Evolutionary conservation across 768 basidiomycete species (phyloP).

Genomic region (Glaciozyma martinii): DNA sequence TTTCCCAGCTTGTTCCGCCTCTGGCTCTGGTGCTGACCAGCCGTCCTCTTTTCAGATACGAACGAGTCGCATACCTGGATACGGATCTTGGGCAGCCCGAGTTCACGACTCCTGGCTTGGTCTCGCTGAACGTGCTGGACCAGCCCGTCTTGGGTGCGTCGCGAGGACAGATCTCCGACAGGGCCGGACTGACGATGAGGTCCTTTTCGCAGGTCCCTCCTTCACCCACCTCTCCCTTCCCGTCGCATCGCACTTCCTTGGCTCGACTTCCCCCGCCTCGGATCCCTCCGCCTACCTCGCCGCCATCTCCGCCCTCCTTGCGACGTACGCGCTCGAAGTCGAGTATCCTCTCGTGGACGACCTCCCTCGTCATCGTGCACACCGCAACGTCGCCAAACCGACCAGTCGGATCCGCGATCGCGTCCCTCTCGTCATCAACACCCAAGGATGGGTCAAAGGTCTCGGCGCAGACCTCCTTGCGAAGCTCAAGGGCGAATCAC

Average conservation of each 20-base stretch:
- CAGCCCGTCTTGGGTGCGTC: constrained; percentile 59
- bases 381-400: not conserved
- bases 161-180: no score
- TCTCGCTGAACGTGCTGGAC: constrained; percentile 65
- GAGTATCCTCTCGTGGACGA: constrained; percentile 44
- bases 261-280: constrained; percentile 64
- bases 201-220: constrained; percentile 56
- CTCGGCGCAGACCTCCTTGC: constrained; percentile 55
- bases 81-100: constrained; percentile 91
- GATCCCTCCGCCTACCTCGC: constrained; percentile 68
- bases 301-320: constrained; percentile 57
- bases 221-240: constrained; percentile 75
- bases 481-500: constrained; percentile 27
- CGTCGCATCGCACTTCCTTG: constrained; percentile 67
- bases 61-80: constrained; percentile 79
- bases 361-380: not conserved
- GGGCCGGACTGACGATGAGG: not conserved
- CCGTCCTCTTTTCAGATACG: constrained; percentile 47
- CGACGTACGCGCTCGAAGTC: constrained; percentile 56
- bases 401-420: constrained; percentile 43
- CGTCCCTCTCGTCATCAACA: constrained; percentile 84
- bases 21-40: constrained; percentile 7
- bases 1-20: not conserved
- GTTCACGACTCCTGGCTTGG: constrained; percentile 77
- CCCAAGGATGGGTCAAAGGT: constrained; percentile 94